Percentiles rank a stretch among this genome's conserved stretches.
Evolutionary conservation across 306 rosid species (phyloP).

Genomic region (Mimosa pudica): DNA sequence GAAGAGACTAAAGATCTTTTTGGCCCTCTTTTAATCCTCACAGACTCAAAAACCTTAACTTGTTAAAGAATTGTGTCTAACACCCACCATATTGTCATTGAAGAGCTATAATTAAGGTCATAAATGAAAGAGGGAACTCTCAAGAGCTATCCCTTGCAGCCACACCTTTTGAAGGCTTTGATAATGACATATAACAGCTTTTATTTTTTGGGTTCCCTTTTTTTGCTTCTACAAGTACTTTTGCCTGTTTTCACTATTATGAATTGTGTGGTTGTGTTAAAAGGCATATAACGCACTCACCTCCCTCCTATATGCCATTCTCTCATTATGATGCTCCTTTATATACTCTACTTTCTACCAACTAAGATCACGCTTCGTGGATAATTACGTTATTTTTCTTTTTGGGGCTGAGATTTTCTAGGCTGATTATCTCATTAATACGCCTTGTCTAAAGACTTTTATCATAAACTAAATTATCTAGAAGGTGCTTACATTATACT

Average conservation of each 20-base stretch:
- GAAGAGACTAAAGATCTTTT: constrained; percentile 51
- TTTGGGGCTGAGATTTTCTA: neutral
- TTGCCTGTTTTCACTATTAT: constrained; percentile 38
- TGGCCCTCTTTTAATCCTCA: constrained; percentile 48
- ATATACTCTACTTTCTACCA: constrained; percentile 26
- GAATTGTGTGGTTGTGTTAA: constrained; percentile 47
- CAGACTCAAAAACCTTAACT: constrained; percentile 34
- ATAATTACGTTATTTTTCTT: neutral
- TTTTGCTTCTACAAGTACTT: constrained; percentile 26
- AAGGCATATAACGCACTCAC: constrained; percentile 38
- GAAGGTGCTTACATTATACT: neutral
- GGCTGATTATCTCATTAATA: neutral
- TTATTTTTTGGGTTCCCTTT: constrained; percentile 20
- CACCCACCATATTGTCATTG: constrained; percentile 29
- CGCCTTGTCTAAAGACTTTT: constrained; percentile 1
- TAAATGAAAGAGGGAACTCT: constrained; percentile 48
- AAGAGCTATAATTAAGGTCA: constrained; percentile 54
- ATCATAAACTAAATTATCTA: constrained; percentile 31
- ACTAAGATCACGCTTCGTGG: constrained; percentile 26
- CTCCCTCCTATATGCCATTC: constrained; percentile 4
- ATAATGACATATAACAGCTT: constrained; percentile 72
- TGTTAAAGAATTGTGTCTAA: constrained; percentile 32
- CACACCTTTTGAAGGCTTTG: constrained; percentile 60
- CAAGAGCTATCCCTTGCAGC: constrained; percentile 49
- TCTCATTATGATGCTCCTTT: constrained; percentile 8